Evolutionary conservation across 169 alveolate genomes (phyloP).

Genomic region (Eimeria necatrix): DNA sequence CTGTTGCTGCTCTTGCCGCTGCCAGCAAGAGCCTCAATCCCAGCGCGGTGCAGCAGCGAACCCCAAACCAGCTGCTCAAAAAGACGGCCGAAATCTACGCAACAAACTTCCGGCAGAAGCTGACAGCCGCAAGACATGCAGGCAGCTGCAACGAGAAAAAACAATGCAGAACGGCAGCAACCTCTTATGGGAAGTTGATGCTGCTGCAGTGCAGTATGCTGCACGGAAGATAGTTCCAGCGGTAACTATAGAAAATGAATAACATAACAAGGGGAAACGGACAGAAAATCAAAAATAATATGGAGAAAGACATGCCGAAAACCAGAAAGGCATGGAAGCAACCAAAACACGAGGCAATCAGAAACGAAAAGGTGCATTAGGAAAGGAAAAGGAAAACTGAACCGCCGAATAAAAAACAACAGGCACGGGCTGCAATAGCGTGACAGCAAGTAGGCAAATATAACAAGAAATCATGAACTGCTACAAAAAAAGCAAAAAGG

Average conservation of each 20-base stretch:
- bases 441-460: too few relatives aligned
- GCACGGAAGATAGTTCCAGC: background rate
- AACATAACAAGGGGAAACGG: background rate
- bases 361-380: too few relatives aligned
- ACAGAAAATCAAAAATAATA: too few relatives aligned
- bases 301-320: too few relatives aligned
- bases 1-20: slow-evolving; percentile 14
- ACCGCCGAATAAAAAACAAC: too few relatives aligned
- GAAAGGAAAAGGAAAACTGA: too few relatives aligned
- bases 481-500: too few relatives aligned
- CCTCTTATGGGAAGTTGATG: too few relatives aligned
- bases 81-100: slow-evolving; percentile 65
- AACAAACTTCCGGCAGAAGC: slow-evolving; percentile 56
- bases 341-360: too few relatives aligned
- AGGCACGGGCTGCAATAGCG: too few relatives aligned
- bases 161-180: background rate
- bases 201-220: background rate
- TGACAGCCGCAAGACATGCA: slow-evolving; percentile 42
- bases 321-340: too few relatives aligned
- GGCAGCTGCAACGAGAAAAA: slow-evolving; percentile 24
- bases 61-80: slow-evolving; percentile 78
- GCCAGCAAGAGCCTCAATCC: slow-evolving; percentile 4
- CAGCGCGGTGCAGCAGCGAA: slow-evolving; percentile 55
- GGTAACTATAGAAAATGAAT: background rate
- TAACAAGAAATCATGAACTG: too few relatives aligned